Base-by-base conservation (phyloP, 2,329 filamentous ascomycete genomes). In the Diaporthe capsici region DNA sequence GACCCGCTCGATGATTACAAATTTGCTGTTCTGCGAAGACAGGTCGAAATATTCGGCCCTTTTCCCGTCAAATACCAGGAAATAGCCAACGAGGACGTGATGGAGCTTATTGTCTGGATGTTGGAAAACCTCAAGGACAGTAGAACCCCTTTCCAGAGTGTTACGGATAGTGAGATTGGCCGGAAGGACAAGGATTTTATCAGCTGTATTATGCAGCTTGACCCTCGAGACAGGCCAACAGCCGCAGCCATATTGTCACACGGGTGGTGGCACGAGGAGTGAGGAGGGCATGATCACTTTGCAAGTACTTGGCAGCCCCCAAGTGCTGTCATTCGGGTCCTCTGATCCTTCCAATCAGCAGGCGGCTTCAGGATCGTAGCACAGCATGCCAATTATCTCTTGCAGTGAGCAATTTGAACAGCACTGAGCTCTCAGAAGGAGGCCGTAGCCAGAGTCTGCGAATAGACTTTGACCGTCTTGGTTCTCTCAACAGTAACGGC, bases 31-130 rank as follows among this genome's bases (percentile, higher is more conserved):
- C 44, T 67, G 20, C 13, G 44, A 20, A 67, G 44, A 25, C 44
- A 67, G 13, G 61, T 67, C 10, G 61, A 67, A 17, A n/a, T 67
- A 7, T 67, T 67, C 22, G 61, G 61, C 10, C 61, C 61, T 22
- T 51, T 51, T 12, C 44, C 61, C n/a, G 28, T 51, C 61, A 67
- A 51, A 5, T 67, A 67, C 47, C 9, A 67, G 28, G 61, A 51
- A 37, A 67, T 67, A 2, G 44, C 61, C 44, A 67, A 37, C 28
- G 28, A 67, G 13, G 42, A 51, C 10, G 61, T 67, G 20, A 51
- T 67, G 44, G 44, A 67, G 22, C 61, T 67, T 13, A 22, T 67
- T 25, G 9, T 67, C 20, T 67, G 61, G 61, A 51, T 67, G 61
- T 17, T 67, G 44, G 44, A 67, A 44, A 67, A 67, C 20, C 44